Base-by-base conservation (phyloP, 331 rosid genomes). In the Quercus phellos region DNA sequence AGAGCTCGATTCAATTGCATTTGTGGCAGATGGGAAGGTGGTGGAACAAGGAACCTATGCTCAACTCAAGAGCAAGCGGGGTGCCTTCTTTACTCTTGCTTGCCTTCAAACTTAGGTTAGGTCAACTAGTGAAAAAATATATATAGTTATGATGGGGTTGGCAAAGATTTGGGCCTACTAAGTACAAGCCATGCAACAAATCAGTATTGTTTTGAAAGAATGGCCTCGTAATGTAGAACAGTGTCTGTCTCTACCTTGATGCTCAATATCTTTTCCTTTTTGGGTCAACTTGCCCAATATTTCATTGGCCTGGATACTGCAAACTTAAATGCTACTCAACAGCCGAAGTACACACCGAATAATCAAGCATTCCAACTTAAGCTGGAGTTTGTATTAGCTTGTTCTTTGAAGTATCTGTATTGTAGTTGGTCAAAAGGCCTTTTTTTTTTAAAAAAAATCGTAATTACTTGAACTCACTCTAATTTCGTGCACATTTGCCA, bases 11-110 rank as follows among this genome's bases (percentile, higher is more conserved):
- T 89, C 91, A 16, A 94, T 94, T 51, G 97, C 96, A 11, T 86
- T 92, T 64, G 90, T 94, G 3, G 90, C 88, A 13, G 96, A 94
- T n/a, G 99, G 99, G 18, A 94, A 82, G 87, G 93, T 92, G 73
- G 76, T 84, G 5, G 98, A 94, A 83, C 92, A 82, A 88, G 98
- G 98, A 81, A 88, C 93, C 73, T 94, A 88, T 77, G 78, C 92
- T 30, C 96, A 88, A n/a, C 97, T 94, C 74, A 88, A 84, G 90
- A 87, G 84, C 78, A 90, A 70, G 79, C 87, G 82, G 30, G 96
- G 97, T 77, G 97, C 97, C 21, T 94, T 94, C 88, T 94, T 91
- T 76, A 86, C 82, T 74, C 94, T 94, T 75, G 84, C 92, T 17
- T 82, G 78, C 78, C 87, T 88, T 82, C 88, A 89, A 79, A 81